Evolutionary conservation across 176 grass and related monocot species (phyloP).

Genomic region (Bonia amplexicaulis): DNA sequence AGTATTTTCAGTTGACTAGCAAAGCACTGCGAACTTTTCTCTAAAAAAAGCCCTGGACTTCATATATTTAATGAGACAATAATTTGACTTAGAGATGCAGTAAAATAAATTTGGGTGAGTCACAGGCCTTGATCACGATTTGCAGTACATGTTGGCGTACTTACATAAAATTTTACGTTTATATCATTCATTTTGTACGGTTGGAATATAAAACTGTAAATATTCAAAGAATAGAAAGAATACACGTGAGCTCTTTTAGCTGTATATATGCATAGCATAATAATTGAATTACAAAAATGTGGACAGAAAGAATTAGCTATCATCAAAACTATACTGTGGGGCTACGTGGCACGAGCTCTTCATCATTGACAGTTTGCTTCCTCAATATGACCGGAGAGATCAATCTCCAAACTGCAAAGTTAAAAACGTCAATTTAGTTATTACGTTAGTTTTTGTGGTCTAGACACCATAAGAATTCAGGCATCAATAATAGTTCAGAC

Average conservation of each 20-base stretch:
- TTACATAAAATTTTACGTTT: background rate
- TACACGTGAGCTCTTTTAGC: background rate
- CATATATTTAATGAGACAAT: background rate
- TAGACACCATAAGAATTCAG: background rate
- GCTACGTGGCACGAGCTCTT: constrained; percentile 19
- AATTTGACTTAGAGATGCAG: background rate
- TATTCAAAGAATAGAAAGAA: background rate
- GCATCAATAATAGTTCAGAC: background rate
- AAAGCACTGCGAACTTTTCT: background rate
- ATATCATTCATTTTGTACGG: background rate
- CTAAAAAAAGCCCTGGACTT: background rate
- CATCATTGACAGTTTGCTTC: constrained; percentile 22
- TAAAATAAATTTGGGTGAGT: background rate
- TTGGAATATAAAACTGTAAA: background rate
- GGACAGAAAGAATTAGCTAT: background rate
- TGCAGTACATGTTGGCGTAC: background rate
- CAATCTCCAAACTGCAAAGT: constrained; percentile 71
- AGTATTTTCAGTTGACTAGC: background rate
- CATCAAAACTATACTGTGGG: constrained; percentile 31
- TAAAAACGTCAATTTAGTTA: background rate
- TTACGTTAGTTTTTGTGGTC: background rate
- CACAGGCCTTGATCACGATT: background rate
- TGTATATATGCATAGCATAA: background rate
- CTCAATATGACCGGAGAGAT: constrained; percentile 47
- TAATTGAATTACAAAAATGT: background rate